Conservation (phyloP, 164 flowering plant genomes). For the Cinnamomum chago region DNA sequence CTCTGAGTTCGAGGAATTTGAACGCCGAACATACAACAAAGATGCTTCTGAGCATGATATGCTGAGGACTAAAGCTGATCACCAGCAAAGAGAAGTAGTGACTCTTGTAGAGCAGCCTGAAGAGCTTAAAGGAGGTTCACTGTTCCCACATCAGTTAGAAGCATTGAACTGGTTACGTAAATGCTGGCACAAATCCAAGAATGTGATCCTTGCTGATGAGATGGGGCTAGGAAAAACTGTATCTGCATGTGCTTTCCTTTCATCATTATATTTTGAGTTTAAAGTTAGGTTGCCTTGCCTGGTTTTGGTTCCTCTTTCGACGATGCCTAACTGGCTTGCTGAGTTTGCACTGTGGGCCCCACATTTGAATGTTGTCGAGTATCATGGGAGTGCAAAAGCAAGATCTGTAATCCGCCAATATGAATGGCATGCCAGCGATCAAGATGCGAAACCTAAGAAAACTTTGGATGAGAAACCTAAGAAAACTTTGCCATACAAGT, state of each 20-base stretch:
- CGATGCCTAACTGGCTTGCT: conserved; percentile 99
- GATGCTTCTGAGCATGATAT: conserved; percentile 34
- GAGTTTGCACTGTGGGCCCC: conserved; percentile 96
- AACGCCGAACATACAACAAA: conserved; percentile 48
- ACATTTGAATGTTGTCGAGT: conserved; percentile 87
- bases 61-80: conserved; percentile 23
- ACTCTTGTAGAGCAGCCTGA: conserved; percentile 82
- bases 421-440: conserved; percentile 85
- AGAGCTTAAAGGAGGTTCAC: conserved; percentile 80
- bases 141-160: conserved; percentile 97
- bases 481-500: conserved; percentile 49
- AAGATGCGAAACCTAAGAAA: conserved; percentile 32
- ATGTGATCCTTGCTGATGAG: conserved; percentile 99
- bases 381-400: conserved; percentile 96
- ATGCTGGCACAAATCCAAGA: conserved; percentile 86
- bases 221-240: conserved; percentile 99
- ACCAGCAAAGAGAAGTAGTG: conserved; percentile 45
- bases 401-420: conserved; percentile 81
- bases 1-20: conserved; percentile 57
- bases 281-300: conserved; percentile 75
- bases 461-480: conserved; percentile 32
- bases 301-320: conserved; percentile 95
- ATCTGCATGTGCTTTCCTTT: conserved; percentile 90
- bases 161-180: conserved; percentile 97
- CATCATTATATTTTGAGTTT: conserved; percentile 79